A percentile compares a stretch with the other conserved stretches of the same genome.
Evolutionary conservation across 495 filamentous ascomycete species (phyloP).

Genomic region (Rusavskia elegans): DNA sequence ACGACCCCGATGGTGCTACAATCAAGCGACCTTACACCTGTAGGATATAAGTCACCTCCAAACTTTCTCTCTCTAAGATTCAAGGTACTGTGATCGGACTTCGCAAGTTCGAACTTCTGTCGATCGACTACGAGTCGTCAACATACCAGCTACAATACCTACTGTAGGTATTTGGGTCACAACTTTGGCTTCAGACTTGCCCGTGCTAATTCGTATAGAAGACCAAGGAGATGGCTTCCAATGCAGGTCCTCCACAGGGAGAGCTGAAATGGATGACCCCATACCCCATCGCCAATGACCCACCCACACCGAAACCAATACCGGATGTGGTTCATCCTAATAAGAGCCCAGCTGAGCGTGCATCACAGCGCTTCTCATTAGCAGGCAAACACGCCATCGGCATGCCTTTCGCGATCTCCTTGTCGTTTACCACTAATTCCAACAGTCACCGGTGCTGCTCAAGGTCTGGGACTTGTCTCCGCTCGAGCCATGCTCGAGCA

Average conservation of each 20-base stretch:
- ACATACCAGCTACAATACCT: no score
- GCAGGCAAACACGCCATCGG: conserved; percentile 7
- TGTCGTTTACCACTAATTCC: background rate
- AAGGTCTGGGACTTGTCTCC: conserved; percentile 41
- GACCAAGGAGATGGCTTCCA: background rate
- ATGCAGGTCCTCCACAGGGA: conserved; percentile 10
- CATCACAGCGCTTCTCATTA: conserved; percentile 7
- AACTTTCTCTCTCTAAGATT: no score
- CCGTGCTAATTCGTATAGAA: no score
- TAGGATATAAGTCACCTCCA: no score
- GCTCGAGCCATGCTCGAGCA: conserved; percentile 55
- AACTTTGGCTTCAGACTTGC: no score
- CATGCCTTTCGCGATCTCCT: background rate
- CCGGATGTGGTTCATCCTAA: conserved; percentile 3
- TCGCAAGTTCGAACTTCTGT: no score
- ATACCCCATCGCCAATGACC: conserved; percentile 6
- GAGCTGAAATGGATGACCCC: conserved; percentile 11
- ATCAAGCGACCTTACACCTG: no score
- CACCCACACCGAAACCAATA: conserved; percentile 3
- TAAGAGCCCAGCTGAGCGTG: conserved; percentile 1
- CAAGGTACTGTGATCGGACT: no score
- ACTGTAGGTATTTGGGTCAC: no score
- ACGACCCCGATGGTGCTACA: no score
- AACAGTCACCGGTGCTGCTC: conserved; percentile 49
- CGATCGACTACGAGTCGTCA: no score